Evolutionary conservation across 2,329 filamentous ascomycete genomes (phyloP), one percentile per base, ranked within the genome.

Genomic region (Pestalotiopsis fici): DNA sequence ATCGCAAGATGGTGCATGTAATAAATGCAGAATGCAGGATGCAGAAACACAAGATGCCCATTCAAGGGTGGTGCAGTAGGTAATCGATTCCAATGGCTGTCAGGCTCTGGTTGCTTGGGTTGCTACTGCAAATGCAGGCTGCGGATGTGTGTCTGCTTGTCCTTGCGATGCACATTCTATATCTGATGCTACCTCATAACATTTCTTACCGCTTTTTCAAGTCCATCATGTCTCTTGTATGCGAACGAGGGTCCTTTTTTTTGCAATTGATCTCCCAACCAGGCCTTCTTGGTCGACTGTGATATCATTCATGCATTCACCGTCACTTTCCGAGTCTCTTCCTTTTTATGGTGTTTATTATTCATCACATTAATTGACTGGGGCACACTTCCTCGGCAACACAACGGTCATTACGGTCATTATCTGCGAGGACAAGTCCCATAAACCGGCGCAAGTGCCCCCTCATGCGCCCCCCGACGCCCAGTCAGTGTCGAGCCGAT

Each of bases 181-280:
- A 37, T 23, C 31, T 21, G 43, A 62, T 50, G 59, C 59, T 25
- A 62, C 59, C 25, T 15, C 6, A 62, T 62, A n/a, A 5, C 28
- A 5, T 60, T 37, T 39, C 59, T 62, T 62, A 62, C 59, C 59
- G 59, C 59, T 62, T 39, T 37, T 62, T 62, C 57, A 62, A 47
- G 13, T 28, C n/a, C n/a, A 23, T 25, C 23, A 7, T 35, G 31
- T 35, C 31, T 35, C 31, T 35, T 35, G 31, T 35, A 35, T 35
- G 31, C 31, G 31, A 35, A 35, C 31, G 31, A 35, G 31, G 31
- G 11, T 35, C 31, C 31, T 11, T 35, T 35, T 11, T 35, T 35
- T 35, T 35, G 6, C 31, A 6, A 35, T 35, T 35, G n/a, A n/a
- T n/a, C n/a, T 35, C 31, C 31, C 31, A 35, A n/a, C n/a, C n/a